These are phyloP conservation scores for Cynanchum wilfordii DNA, from an alignment of 257 asterid genomes.

Conservation along the genomic window DNA sequence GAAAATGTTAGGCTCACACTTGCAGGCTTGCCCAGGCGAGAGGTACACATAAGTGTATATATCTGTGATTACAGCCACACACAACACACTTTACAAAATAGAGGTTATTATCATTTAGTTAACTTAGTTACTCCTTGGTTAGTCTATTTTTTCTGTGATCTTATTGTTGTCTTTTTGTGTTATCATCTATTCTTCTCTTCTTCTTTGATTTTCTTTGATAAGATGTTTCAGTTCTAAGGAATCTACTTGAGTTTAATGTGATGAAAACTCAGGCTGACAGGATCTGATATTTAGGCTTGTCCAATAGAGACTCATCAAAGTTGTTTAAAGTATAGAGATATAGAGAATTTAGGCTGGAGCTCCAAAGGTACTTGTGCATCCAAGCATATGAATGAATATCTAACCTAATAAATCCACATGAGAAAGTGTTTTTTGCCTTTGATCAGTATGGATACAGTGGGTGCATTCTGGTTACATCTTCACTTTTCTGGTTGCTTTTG, in stretches of 20 bases:
- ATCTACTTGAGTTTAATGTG: not conserved
- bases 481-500: not conserved
- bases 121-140: not conserved
- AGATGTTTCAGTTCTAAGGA: not conserved
- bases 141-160: not conserved
- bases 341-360: not conserved
- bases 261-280: not conserved
- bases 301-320: not conserved
- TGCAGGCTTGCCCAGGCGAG: constrained; percentile 95
- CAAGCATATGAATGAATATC: not conserved
- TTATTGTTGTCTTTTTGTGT: not conserved
- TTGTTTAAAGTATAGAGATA: not conserved
- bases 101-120: not conserved
- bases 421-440: not conserved
- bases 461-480: no score
- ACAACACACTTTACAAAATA: not conserved
- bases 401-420: not conserved
- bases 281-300: not conserved
- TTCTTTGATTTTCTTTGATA: not conserved
- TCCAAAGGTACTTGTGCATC: not conserved
- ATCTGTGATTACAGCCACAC: not conserved
- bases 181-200: not conserved
- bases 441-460: not conserved
- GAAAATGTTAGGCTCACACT: constrained; percentile 69
- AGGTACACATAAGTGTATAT: constrained; percentile 41